Percentiles rank a stretch among this genome's conserved stretches.
phyloP scores from a whole-genome alignment of 2,329 filamentous ascomycete species.

The Chrysosporium keratinophilum region DNA sequence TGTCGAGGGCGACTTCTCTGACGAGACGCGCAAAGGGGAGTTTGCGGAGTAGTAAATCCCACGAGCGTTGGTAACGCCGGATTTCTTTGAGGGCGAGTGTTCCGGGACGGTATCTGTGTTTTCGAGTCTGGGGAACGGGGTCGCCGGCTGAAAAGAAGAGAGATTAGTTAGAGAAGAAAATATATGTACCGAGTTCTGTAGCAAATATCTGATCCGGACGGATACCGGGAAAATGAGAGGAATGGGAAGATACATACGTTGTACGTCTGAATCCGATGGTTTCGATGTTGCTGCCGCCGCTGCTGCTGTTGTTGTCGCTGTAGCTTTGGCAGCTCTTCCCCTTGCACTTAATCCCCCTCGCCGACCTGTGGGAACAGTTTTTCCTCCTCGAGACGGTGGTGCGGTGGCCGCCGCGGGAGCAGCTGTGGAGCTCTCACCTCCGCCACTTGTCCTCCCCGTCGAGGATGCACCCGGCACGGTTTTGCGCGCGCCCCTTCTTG shows the following conservation, averaged over 20 bases:
- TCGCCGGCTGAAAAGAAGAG: slow-evolving; percentile 51
- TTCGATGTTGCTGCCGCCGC: slow-evolving; percentile 13
- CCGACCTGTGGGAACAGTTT: neutral
- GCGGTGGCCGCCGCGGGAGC: neutral
- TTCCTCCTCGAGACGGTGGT: slow-evolving; percentile 11
- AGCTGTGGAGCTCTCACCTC: slow-evolving; percentile 7
- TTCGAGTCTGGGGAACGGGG: slow-evolving; percentile 53
- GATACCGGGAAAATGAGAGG: neutral
- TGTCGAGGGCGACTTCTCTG: slow-evolving; percentile 45
- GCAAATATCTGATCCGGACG: neutral
- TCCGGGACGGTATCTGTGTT: slow-evolving; percentile 60
- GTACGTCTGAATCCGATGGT: slow-evolving; percentile 24
- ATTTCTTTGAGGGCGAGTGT: slow-evolving; percentile 88
- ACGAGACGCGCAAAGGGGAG: slow-evolving; percentile 42
- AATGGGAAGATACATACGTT: slow-evolving; percentile 26
- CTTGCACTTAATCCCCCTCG: slow-evolving; percentile 10
- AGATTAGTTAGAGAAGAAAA: slow-evolving; percentile 4
- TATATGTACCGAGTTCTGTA: slow-evolving; percentile 10
- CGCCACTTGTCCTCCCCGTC: slow-evolving; percentile 9
- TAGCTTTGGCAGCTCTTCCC: slow-evolving; percentile 14
- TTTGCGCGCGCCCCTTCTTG: slow-evolving; percentile 13
- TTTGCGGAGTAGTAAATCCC: slow-evolving; percentile 67
- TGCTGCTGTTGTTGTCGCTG: slow-evolving; percentile 16
- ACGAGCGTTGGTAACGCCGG: slow-evolving; percentile 76
- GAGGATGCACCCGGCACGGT: slow-evolving; percentile 8